Evolutionary conservation across 1,139 yeast species (phyloP).

Genomic region (Geotrichum klebahnii): DNA sequence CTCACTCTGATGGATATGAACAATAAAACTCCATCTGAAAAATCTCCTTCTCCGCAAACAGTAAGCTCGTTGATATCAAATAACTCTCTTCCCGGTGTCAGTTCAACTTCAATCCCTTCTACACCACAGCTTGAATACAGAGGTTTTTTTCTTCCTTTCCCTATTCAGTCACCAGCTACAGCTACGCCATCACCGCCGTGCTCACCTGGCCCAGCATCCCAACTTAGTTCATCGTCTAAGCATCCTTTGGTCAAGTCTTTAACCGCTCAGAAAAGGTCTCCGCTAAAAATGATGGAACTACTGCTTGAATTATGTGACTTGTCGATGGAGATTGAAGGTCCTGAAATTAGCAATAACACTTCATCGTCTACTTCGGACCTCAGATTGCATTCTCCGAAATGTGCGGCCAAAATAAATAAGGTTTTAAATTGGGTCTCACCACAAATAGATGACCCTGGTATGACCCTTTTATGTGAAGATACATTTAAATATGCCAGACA

Average conservation of each 20-base stretch:
- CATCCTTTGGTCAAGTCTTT: not conserved
- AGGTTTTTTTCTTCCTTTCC: constrained; percentile 52
- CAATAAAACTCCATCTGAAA: not conserved
- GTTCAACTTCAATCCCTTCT: constrained; percentile 5
- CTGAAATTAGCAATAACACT: constrained; percentile 28
- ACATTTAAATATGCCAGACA: constrained; percentile 58
- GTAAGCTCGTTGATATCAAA: not conserved
- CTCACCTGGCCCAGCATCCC: constrained; percentile 20
- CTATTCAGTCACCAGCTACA: constrained; percentile 17
- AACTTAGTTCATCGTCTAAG: not conserved
- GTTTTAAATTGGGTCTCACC: constrained; percentile 55
- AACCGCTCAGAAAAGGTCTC: constrained; percentile 31
- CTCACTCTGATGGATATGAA: constrained; percentile 22
- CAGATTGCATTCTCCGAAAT: constrained; percentile 54
- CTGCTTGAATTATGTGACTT: constrained; percentile 69
- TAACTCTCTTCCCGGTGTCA: not conserved
- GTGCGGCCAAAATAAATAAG: constrained; percentile 56
- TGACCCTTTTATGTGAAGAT: constrained; percentile 60
- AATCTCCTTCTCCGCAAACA: not conserved
- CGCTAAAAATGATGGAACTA: constrained; percentile 61
- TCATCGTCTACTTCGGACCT: constrained; percentile 20
- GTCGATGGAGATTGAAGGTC: constrained; percentile 66
- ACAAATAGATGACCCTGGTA: constrained; percentile 56
- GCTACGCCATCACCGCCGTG: constrained; percentile 26
- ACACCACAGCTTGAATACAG: constrained; percentile 49